Base-by-base conservation (phyloP, 805 yeast species). In the Tetrapisispora pingtungensis region DNA sequence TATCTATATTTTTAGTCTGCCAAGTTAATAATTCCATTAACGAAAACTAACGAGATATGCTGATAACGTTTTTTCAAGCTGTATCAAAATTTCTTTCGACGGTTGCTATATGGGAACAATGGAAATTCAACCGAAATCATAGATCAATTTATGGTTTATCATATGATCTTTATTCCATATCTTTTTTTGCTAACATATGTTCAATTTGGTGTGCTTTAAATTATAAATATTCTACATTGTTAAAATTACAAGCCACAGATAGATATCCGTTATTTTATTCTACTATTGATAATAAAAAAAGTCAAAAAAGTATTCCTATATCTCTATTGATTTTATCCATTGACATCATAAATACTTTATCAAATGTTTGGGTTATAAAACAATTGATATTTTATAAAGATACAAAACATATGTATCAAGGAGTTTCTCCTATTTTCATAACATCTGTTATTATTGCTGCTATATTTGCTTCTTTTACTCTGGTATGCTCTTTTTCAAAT, bases 111-210 rank as follows among this genome's bases (percentile, higher is more conserved):
- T 46, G 48, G 7, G 53, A 53, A 35, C 65, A 60, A 42, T 47
- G 49, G 28, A 49, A 52, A 22, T 58, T 59, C 38, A 56, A 60
- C 39, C 55, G 51, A 36, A 42, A 49, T 14, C 62, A 59, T 42
- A 54, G 51, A 28, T 64, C 72, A 1, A 50, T 69, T 0, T 60
- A 65, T 45, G 72, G 73, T 0, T 48, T 68, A 1, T 70, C 74
- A 1, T 60, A 61, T 42, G 73, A 69, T 46, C 42, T 55, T 10
- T 53, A 55, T 8, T 41, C 52, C 17, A 46, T 65, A 2, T 51
- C 49, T 18, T 20, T 53, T 8, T 13, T 49, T 2, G 46, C 51
- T 18, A 42, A 46, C 24, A 14, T 46, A 1, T 36, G 57, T 5
- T 47, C 52, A 4, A 28, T 61, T 1, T 59, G 56, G 45, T 46